A percentile compares a stretch with the other conserved stretches of the same genome.
These are phyloP conservation scores for Quercus tomentella DNA, from an alignment of 331 rosid genomes.

Conservation along the genomic window DNA sequence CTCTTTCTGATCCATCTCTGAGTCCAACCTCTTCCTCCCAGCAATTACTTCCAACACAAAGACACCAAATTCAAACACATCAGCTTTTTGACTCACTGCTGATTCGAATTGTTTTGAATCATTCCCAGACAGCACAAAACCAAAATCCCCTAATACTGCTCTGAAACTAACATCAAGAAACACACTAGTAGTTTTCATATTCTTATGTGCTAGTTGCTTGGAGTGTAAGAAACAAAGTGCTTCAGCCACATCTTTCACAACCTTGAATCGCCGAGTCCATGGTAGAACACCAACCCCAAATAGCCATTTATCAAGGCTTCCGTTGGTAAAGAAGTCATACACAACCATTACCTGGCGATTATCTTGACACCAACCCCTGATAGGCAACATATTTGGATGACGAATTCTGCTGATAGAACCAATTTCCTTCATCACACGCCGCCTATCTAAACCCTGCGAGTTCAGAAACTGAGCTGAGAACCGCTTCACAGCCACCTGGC, in stretches of 20 bases:
- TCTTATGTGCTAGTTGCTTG: conserved; percentile 60
- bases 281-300: conserved; percentile 75
- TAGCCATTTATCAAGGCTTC: conserved; percentile 78
- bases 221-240: conserved; percentile 30
- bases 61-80: conserved; percentile 77
- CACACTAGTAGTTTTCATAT: conserved; percentile 65
- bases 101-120: conserved; percentile 63
- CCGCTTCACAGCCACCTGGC: conserved; percentile 60
- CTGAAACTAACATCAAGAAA: conserved; percentile 68
- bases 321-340: conserved; percentile 63
- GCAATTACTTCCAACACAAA: conserved; percentile 71
- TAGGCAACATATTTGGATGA: conserved; percentile 66
- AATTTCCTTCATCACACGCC: conserved; percentile 59
- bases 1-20: conserved; percentile 27
- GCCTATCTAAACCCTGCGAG: conserved; percentile 53
- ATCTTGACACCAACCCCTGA: conserved; percentile 72
- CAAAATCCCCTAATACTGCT: conserved; percentile 68
- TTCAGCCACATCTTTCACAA: conserved; percentile 33
- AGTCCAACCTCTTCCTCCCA: conserved; percentile 51
- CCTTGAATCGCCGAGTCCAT: conserved; percentile 61
- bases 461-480: conserved; percentile 54
- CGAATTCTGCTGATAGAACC: conserved; percentile 41
- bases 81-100: conserved; percentile 46
- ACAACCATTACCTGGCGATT: conserved; percentile 50
- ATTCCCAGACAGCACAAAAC: conserved; percentile 50